Evolutionary conservation across 129 eudicot species (phyloP), one percentile per base, ranked within the genome.

Genomic region (Saussurea involucrata): DNA sequence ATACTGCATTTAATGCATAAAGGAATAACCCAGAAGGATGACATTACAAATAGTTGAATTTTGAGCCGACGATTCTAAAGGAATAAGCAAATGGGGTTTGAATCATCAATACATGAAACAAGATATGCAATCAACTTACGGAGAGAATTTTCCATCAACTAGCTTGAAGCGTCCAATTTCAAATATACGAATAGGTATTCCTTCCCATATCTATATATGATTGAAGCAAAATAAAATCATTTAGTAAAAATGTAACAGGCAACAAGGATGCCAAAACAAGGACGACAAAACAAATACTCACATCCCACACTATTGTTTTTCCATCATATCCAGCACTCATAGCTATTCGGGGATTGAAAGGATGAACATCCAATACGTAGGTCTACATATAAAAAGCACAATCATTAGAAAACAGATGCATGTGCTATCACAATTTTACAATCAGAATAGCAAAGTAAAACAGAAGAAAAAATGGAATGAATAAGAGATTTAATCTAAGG

Each of bases 311-410:
- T 44, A 95, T 95, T 29, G 96, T 91, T 82, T 88, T 95, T 49
- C 99, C 99, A 88, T 95, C 99, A 83, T 95, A 95, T 66, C 99
- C 99, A 37, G 99, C 97, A 74, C 99, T 95, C 99, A 95, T 95
- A 65, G 99, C 99, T 70, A 95, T 95, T 21, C 99, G 92, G 65
- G 99, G 97, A 73, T 95, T 95, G 72, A 92, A 92, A 73, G 99
- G 99, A 78, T 95, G 99, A 82, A 95, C 99, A 89, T 95, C 99
- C 80, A 95, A 87, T 44, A 95, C 97, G 73, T 91, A 95, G 15
- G 99, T 95, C 99, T 95, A 71, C 80, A 79, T 57, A 71, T 24
- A 31, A 57, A 22, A 77, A 58, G 53, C 68, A 42, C n/a, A 27
- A 76, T 9, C 21, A 74, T 83, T 75, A 86, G 73, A 61, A 58